A percentile compares a stretch with the other conserved stretches of the same genome.
Evolutionary conservation across 208 protist genomes (phyloP).

Genomic region (Phytomonas serpens): DNA sequence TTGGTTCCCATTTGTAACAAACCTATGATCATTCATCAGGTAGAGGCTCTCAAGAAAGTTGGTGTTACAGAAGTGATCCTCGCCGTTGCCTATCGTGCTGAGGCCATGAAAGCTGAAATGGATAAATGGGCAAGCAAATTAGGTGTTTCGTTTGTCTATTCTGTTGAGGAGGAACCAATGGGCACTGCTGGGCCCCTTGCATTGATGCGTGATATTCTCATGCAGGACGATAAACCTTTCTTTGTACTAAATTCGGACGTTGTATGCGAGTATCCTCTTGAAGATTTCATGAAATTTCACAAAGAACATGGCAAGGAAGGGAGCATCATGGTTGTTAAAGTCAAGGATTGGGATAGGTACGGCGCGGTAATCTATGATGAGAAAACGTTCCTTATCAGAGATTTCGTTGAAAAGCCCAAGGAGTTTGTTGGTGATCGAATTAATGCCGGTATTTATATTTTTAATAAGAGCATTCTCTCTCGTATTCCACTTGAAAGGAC

Average conservation of each 20-base stretch:
- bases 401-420: conserved; percentile 96
- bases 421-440: conserved; percentile 95
- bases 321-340: conserved; percentile 95
- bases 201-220: conserved; percentile 86
- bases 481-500: conserved; percentile 89
- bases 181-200: conserved; percentile 96
- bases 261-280: conserved; percentile 94
- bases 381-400: conserved; percentile 72
- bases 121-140: conserved; percentile 81
- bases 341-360: conserved; percentile 97
- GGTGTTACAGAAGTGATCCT: conserved; percentile 94
- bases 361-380: conserved; percentile 95
- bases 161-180: conserved; percentile 93
- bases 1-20: conserved; percentile 97
- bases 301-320: conserved; percentile 92
- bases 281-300: conserved; percentile 94
- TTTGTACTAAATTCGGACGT: conserved; percentile 98
- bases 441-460: conserved; percentile 97
- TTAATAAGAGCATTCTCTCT: conserved; percentile 93
- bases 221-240: conserved; percentile 90
- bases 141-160: conserved; percentile 93
- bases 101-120: conserved; percentile 92
- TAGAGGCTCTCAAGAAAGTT: conserved; percentile 93
- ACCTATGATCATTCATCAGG: conserved; percentile 96
- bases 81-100: conserved; percentile 94